Evolutionary conservation across 2,329 filamentous ascomycete species (phyloP).

Genomic region (Didymellaceae sp.): DNA sequence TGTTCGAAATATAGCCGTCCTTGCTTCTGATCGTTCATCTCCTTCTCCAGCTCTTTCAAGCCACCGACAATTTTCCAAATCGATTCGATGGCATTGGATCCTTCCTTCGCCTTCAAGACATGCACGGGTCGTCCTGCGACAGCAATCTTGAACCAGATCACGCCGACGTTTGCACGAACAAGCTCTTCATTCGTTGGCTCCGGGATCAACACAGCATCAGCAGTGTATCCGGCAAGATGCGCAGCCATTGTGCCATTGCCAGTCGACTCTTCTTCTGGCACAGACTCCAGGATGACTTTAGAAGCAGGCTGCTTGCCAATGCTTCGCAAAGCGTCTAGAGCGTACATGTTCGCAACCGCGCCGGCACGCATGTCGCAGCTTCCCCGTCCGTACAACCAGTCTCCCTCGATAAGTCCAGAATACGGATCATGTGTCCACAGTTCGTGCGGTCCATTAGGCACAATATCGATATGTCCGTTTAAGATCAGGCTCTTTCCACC

Average conservation of each 20-base stretch:
- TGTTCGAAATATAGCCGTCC: slow-evolving; percentile 24
- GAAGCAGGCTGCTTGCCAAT: slow-evolving; percentile 30
- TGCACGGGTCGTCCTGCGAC: slow-evolving; percentile 28
- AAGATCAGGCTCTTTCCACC: slow-evolving; percentile 28
- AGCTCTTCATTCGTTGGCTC: slow-evolving; percentile 29
- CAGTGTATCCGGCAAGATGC: slow-evolving; percentile 27
- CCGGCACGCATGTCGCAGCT: slow-evolving; percentile 28
- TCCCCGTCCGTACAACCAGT: slow-evolving; percentile 30
- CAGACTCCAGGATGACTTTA: slow-evolving; percentile 28
- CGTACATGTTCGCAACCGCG: slow-evolving; percentile 26
- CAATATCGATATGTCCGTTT: slow-evolving; percentile 31
- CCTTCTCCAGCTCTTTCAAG: slow-evolving; percentile 25
- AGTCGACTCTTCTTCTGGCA: slow-evolving; percentile 29
- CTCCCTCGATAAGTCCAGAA: slow-evolving; percentile 26
- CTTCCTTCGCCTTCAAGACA: slow-evolving; percentile 25
- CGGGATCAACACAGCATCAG: slow-evolving; percentile 26
- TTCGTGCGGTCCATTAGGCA: slow-evolving; percentile 26
- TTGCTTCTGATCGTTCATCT: slow-evolving; percentile 26
- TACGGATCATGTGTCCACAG: slow-evolving; percentile 29
- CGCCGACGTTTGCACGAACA: slow-evolving; percentile 30
- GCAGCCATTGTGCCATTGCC: slow-evolving; percentile 29
- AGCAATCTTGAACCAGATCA: slow-evolving; percentile 31
- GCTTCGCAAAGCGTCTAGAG: slow-evolving; percentile 26
- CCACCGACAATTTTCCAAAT: slow-evolving; percentile 24
- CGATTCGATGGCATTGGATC: slow-evolving; percentile 26